A percentile compares a stretch with the other conserved stretches of the same genome.
phyloP scores from a whole-genome alignment of 768 basidiomycete species.

The Suillus discolor region DNA sequence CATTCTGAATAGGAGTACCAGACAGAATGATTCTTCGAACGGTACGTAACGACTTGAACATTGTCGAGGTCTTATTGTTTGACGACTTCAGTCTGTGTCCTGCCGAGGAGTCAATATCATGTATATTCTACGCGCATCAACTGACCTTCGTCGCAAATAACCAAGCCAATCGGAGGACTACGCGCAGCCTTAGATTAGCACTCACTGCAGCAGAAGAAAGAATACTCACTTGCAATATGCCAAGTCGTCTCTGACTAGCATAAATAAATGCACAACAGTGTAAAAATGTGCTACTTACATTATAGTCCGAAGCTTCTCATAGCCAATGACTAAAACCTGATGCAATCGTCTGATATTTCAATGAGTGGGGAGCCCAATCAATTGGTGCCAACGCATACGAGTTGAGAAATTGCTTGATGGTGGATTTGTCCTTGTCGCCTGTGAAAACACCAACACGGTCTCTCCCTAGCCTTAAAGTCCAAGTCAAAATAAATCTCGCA shows the following conservation, averaged over 20 bases:
- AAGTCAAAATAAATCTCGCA: slow-evolving; percentile 14
- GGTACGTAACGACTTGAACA: slow-evolving; percentile 80
- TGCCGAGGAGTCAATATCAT: slow-evolving; percentile 27
- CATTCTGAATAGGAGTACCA: slow-evolving; percentile 97
- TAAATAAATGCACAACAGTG: slow-evolving; percentile 7
- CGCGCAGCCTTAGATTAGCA: neutral
- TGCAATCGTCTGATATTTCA: slow-evolving; percentile 57
- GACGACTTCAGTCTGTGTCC: slow-evolving; percentile 93
- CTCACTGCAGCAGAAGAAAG: neutral
- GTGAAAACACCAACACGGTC: slow-evolving; percentile 59
- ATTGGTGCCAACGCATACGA: slow-evolving; percentile 48
- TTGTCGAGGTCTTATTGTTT: slow-evolving; percentile 84
- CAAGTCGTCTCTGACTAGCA: slow-evolving; percentile 49
- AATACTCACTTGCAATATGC: slow-evolving; percentile 62
- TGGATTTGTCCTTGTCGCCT: slow-evolving; percentile 58
- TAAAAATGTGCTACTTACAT: slow-evolving; percentile 53
- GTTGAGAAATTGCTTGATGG: slow-evolving; percentile 72
- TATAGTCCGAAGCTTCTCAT: slow-evolving; percentile 84
- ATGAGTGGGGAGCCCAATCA: slow-evolving; percentile 4
- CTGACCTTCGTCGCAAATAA: slow-evolving; percentile 93
- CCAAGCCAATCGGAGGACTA: slow-evolving; percentile 89
- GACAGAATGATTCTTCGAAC: slow-evolving; percentile 85
- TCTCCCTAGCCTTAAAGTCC: slow-evolving; percentile 47
- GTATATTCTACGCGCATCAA: neutral
- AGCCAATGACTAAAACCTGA: slow-evolving; percentile 92